phyloP scores from a whole-genome alignment of 768 basidiomycete species.

The Plicaturopsis crispa region DNA sequence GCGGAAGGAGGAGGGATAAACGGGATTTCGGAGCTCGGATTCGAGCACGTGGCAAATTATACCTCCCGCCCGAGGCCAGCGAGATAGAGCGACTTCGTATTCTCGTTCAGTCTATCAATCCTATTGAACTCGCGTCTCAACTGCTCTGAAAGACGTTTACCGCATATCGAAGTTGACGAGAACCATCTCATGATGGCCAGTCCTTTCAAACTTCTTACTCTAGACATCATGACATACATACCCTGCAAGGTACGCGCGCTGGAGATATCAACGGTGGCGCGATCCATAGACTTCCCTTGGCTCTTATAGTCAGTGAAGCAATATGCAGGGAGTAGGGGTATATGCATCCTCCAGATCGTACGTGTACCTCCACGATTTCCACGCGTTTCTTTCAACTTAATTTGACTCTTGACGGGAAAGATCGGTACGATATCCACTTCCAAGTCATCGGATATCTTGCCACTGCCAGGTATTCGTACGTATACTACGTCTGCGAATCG shows the following conservation, averaged over 20 bases:
- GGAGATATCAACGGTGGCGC: conserved; percentile 16
- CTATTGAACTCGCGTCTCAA: no score
- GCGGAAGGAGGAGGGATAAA: no score
- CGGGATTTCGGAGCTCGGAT: no score
- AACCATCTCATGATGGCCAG: conserved; percentile 17
- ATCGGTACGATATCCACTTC: neutral
- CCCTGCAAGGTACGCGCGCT: conserved; percentile 11
- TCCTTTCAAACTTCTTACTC: conserved; percentile 13
- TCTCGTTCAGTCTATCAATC: no score
- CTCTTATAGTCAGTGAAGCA: conserved; percentile 21
- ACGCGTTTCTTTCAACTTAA: neutral
- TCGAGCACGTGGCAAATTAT: no score
- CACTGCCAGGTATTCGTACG: neutral
- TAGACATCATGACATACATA: conserved; percentile 22
- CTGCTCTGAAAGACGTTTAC: no score
- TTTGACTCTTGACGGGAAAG: neutral
- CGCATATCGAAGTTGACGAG: conserved; percentile 10
- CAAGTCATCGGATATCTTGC: neutral
- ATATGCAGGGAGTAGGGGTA: conserved; percentile 19
- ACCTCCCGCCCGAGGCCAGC: no score
- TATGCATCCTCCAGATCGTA: conserved; percentile 1
- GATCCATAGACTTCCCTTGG: conserved; percentile 6
- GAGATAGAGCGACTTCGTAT: no score
- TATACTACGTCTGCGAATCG: neutral
- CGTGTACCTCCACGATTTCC: neutral